Conservation (phyloP, 176 grass and related monocot genomes). For the Leersia perrieri region DNA sequence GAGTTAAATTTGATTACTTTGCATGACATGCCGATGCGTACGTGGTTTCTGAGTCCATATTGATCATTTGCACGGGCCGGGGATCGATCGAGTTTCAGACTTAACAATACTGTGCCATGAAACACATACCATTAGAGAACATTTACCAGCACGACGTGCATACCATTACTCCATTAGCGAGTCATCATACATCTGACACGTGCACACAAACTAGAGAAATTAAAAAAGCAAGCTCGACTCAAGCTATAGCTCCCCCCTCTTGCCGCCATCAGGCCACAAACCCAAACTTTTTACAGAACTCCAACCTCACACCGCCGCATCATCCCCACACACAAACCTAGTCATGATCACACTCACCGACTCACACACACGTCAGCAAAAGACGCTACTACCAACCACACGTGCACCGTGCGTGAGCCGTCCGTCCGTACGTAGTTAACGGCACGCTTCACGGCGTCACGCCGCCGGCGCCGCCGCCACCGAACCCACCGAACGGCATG, state of each 20-base stretch:
- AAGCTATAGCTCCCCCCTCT: no score
- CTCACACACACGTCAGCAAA: neutral
- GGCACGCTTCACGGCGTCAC: constrained; percentile 28
- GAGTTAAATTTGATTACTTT: no score
- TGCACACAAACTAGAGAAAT: neutral
- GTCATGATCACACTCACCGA: neutral
- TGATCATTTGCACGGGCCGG: no score
- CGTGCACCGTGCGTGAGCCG: neutral
- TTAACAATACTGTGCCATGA: no score
- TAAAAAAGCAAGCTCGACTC: no score
- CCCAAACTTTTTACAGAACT: neutral
- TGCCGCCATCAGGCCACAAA: neutral
- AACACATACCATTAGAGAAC: neutral
- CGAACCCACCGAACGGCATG: constrained; percentile 23
- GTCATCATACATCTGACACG: no score
- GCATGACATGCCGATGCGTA: no score
- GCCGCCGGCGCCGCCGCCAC: constrained; percentile 20
- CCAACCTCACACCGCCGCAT: neutral
- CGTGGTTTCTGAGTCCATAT: no score
- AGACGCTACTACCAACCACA: neutral
- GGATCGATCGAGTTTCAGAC: no score
- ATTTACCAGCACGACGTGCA: neutral
- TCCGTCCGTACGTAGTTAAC: neutral
- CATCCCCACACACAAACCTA: no score
- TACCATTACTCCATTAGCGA: neutral